Base-by-base conservation (phyloP, 169 alveolate genomes). In the Plasmodium fragile region DNA sequence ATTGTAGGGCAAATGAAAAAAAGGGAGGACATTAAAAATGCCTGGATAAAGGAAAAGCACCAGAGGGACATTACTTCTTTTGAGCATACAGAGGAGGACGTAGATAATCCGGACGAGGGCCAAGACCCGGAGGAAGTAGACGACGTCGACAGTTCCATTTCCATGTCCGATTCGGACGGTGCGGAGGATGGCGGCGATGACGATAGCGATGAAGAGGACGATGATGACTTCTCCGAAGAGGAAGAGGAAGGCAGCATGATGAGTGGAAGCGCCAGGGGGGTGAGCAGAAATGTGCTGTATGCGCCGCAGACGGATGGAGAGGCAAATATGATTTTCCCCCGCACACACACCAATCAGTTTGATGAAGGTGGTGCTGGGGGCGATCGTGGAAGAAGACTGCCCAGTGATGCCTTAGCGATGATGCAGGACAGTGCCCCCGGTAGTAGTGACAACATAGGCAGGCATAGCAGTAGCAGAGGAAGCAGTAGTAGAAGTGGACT, bases 1-100 rank as follows among this genome's bases (percentile, higher is more conserved):
- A 80, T 89, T 10, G 89, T 89, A 43, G 82, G 82, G 16, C 94
- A 89, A 25, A 79, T 89, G 77, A 89, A 89, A 49, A 89, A 89
- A 65, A 89, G 90, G 72, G 94, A 89, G 52, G 94, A 89, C 7
- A 89, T 89, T 13, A 89, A 89, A 25, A 78, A 80, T 69, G 52
- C 73, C 0, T 89, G 94, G 94, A 89, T 89, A 69, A 65, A 41
- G 25, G 75, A 78, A 4, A 55, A 79, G 18, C 53, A 78, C 45
- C 45, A 59, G 13, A 18, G 36, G 16, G 32, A 18, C 32, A 30
- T 55, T 18, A 80, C 39, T 0, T 4, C 34, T 11, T 25, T 11
- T 10, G 83, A 13, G 22, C 55, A 32, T 11, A 43, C 7, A 72
- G 83, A 18, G 25, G 41, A 65, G 30, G 75, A 65, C 41, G n/a